Evolutionary conservation across 192 early-diverging fungal genomes (phyloP).

Genomic region (Entomortierella beljakovae): DNA sequence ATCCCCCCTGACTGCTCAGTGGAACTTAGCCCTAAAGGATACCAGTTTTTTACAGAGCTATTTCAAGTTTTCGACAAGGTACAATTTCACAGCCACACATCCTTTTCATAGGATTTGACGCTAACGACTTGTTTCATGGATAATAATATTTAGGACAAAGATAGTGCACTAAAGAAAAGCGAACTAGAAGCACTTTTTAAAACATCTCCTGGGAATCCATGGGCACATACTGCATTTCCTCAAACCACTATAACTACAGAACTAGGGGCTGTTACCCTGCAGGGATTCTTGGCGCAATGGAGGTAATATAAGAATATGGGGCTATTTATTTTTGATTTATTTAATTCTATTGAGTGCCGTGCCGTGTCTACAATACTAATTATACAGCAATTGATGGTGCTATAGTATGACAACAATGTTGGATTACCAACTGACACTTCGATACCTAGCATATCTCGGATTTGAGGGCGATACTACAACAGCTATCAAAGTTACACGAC

Average conservation of each 20-base stretch:
- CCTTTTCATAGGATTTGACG: neutral
- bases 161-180: slow-evolving; percentile 88
- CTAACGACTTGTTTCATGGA: too few relatives aligned
- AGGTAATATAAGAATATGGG: slow-evolving; percentile 66
- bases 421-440: slow-evolving; percentile 89
- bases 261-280: slow-evolving; percentile 90
- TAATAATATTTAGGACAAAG: slow-evolving; percentile 82
- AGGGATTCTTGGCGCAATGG: slow-evolving; percentile 99
- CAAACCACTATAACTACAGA: slow-evolving; percentile 93
- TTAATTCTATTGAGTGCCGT: too few relatives aligned
- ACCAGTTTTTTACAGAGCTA: slow-evolving; percentile 94
- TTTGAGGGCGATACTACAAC: slow-evolving; percentile 91
- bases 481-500: slow-evolving; percentile 84
- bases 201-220: slow-evolving; percentile 94
- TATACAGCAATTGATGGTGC: neutral
- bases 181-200: slow-evolving; percentile 92
- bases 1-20: slow-evolving; percentile 92
- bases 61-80: slow-evolving; percentile 95
- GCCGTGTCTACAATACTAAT: neutral
- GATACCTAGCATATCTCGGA: slow-evolving; percentile 97
- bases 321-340: too few relatives aligned
- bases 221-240: slow-evolving; percentile 88
- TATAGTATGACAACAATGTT: slow-evolving; percentile 94
- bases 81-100: neutral
- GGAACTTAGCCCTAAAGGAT: slow-evolving; percentile 93